phyloP scores from a whole-genome alignment of 257 asterid species.

The Ballota nigra region DNA sequence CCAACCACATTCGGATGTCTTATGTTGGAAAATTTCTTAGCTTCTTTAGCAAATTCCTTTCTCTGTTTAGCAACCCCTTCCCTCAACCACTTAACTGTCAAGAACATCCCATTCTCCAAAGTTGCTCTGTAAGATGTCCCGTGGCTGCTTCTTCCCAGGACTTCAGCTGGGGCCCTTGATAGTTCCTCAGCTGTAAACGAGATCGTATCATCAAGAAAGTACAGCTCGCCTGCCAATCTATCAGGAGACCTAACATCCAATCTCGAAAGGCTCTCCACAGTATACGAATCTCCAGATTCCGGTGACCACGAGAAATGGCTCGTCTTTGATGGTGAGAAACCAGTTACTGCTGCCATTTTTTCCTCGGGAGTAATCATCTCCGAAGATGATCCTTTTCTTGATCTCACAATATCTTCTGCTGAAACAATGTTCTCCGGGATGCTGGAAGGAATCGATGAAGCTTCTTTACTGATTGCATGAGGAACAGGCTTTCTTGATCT shows the following conservation, averaged over 20 bases:
- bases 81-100: conserved; percentile 97
- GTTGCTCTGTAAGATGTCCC: conserved; percentile 93
- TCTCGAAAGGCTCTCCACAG: conserved; percentile 70
- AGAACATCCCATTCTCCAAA: conserved; percentile 71
- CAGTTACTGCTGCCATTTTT: conserved; percentile 61
- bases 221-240: conserved; percentile 81
- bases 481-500: conserved; percentile 45
- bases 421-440: conserved; percentile 54
- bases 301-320: conserved; percentile 96
- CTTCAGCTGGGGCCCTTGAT: conserved; percentile 96
- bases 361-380: conserved; percentile 73
- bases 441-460: conserved; percentile 56
- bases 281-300: conserved; percentile 76
- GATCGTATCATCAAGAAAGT: conserved; percentile 85
- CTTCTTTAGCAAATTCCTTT: conserved; percentile 95
- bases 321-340: conserved; percentile 82
- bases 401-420: conserved; percentile 58
- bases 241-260: conserved; percentile 88
- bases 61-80: conserved; percentile 98
- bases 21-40: conserved; percentile 87
- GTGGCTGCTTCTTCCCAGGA: conserved; percentile 94
- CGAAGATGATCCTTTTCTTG: conserved; percentile 63
- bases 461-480: conserved; percentile 47
- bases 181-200: conserved; percentile 85
- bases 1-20: conserved; percentile 97